Conservation (phyloP, 2,329 filamentous ascomycete species). For the Pseudocercospora eumusae region DNA sequence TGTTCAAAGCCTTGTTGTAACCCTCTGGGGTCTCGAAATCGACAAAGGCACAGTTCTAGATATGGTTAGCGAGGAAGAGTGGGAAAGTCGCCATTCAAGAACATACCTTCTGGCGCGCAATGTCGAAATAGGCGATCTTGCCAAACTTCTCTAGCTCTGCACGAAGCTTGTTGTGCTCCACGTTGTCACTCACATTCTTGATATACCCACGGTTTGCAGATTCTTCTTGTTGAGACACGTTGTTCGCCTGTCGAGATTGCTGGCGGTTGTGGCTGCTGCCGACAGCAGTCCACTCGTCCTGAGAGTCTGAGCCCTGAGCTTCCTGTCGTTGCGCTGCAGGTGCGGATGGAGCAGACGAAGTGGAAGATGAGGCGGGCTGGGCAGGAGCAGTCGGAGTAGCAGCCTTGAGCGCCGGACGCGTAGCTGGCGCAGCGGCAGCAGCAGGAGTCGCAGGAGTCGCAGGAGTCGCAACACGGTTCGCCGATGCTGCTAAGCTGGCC, state of each 20-base stretch:
- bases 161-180: conserved; percentile 72
- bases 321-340: conserved; percentile 42
- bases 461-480: conserved; percentile 48
- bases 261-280: conserved; percentile 76
- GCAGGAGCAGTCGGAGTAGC: conserved; percentile 32
- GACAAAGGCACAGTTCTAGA: conserved; percentile 91
- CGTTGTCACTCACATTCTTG: conserved; percentile 90
- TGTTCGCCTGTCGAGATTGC: conserved; percentile 65
- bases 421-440: conserved; percentile 40
- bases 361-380: conserved; percentile 32
- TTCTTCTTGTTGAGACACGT: conserved; percentile 65
- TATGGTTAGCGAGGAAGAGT: conserved; percentile 3
- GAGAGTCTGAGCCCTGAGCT: conserved; percentile 50
- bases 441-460: conserved; percentile 36
- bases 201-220: conserved; percentile 84
- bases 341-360: conserved; percentile 36
- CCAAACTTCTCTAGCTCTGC: conserved; percentile 69
- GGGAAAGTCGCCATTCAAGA: background rate
- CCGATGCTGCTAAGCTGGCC: conserved; percentile 67
- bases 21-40: conserved; percentile 81
- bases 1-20: conserved; percentile 78
- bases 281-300: conserved; percentile 86
- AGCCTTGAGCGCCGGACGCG: conserved; percentile 30
- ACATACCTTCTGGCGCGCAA: conserved; percentile 72
- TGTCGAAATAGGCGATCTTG: conserved; percentile 64